Evolutionary conservation across 2,329 filamentous ascomycete species (phyloP), one percentile per base, ranked within the genome.

Genomic region (Cladosporium colombiae): DNA sequence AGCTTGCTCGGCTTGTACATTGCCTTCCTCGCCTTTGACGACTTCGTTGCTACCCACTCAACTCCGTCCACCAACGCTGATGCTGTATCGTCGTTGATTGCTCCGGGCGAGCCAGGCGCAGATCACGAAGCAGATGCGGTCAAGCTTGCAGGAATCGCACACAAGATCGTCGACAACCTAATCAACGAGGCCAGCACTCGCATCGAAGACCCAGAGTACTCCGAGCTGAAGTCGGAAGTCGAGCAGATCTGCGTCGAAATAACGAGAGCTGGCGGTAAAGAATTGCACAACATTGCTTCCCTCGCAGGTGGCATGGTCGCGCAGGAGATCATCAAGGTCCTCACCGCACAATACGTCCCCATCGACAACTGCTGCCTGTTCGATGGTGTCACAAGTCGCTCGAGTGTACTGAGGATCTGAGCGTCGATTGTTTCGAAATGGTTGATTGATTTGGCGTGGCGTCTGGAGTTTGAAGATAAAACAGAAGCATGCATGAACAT

Each of bases 281-380:
- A 99, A 77, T 81, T 99, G 67, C 95, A 99, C 81, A 98, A 97
- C 76, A 91, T 96, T 65, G 91, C 93, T 35, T 89, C 93, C 29
- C 81, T 97, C 65, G 90, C 89, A 1, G 96, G 95, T 33, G 96
- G 95, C 3, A 90, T 99, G 82, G 90, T 96, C 57, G 92, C 94
- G n/a, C 96, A 99, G 79, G 95, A 99, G 80, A 87, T 94, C 68
- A 96, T 99, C 81, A 99, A 99, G 76, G 85, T 88, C 77, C 86
- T 94, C 53, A 89, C 87, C n/a, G 83, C 84, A 72, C 87, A 89
- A 77, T 89, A 89, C 73, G 81, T 88, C 13, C 87, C 87, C 1
- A 80, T 89, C 10, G 85, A 89, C 74, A 88, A 88, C 67, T 86
- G 84, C 0, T 88, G 86, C 71, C 75, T 89, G 27, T 89, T 88